These are phyloP conservation scores for Nicotiana paniculata DNA, from an alignment of 257 asterid genomes.

Conservation along the genomic window DNA sequence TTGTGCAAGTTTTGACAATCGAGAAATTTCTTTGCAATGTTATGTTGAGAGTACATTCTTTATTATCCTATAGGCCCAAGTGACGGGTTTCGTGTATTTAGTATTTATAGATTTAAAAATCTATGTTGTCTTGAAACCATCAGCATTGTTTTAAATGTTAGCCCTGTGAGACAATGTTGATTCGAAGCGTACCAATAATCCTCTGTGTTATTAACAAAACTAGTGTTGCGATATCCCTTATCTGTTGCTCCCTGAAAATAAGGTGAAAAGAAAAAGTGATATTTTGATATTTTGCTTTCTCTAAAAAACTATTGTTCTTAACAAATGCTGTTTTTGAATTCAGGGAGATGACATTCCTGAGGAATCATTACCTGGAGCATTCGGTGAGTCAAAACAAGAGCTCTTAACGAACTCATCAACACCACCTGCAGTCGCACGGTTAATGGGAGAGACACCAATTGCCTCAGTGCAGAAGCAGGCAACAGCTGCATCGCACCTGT, in stretches of 20 bases:
- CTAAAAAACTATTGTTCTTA: background rate
- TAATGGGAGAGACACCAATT: background rate
- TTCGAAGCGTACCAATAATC: too few species aligned
- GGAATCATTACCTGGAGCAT: slow-evolving; percentile 61
- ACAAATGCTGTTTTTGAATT: background rate
- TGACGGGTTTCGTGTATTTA: background rate
- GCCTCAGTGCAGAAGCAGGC: background rate
- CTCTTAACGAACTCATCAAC: slow-evolving; percentile 5
- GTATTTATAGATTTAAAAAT: too few species aligned
- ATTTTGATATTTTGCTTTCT: background rate
- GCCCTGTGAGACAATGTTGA: background rate
- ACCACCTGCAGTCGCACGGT: background rate
- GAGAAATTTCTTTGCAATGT: background rate
- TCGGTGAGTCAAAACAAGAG: slow-evolving; percentile 27
- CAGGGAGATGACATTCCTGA: slow-evolving; percentile 87
- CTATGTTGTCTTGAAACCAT: background rate
- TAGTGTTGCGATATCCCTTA: background rate
- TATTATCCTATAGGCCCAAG: background rate
- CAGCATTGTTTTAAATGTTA: background rate
- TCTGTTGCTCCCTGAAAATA: background rate
- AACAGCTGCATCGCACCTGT: slow-evolving; percentile 33
- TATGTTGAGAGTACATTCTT: background rate
- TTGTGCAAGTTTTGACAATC: background rate
- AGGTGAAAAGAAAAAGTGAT: background rate
- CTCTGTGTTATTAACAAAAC: too few species aligned